Conservation (phyloP, 1,284 basidiomycete genomes). For the Rhodotorula sp. region DNA sequence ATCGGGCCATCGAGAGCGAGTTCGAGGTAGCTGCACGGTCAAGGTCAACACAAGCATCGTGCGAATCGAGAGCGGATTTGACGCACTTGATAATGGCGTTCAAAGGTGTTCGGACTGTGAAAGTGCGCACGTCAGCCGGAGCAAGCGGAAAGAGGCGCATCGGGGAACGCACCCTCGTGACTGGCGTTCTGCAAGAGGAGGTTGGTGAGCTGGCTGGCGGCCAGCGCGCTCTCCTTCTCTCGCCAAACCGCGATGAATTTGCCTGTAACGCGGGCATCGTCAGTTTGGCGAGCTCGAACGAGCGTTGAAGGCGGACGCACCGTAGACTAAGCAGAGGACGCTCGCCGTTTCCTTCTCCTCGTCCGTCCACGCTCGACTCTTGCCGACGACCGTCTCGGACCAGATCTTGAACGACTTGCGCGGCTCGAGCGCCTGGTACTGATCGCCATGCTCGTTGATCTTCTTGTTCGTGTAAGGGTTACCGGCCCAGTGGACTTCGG, state of each 20-base stretch:
- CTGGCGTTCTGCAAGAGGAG: slow-evolving; percentile 81
- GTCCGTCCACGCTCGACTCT: slow-evolving; percentile 75
- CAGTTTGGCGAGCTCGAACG: fast-evolving
- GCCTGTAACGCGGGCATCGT: background rate
- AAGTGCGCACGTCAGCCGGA: background rate
- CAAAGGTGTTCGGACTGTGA: slow-evolving; percentile 63
- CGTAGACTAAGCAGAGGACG: slow-evolving; percentile 78
- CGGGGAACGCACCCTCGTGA: slow-evolving; percentile 65
- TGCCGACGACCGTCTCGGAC: slow-evolving; percentile 73
- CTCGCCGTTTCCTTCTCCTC: slow-evolving; percentile 84
- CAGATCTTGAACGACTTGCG: slow-evolving; percentile 76
- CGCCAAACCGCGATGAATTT: slow-evolving; percentile 68
- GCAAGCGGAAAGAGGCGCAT: background rate
- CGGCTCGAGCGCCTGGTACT: slow-evolving; percentile 61
- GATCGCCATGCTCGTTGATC: slow-evolving; percentile 42
- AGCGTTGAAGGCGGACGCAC: slow-evolving; percentile 60
- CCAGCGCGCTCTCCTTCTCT: slow-evolving; percentile 75
- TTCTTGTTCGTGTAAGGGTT: slow-evolving; percentile 62
- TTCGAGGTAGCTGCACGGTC: slow-evolving; percentile 67
- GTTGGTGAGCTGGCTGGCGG: slow-evolving; percentile 74
- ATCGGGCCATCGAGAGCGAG: slow-evolving; percentile 77
- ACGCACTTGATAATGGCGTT: slow-evolving; percentile 69
- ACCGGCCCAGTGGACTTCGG: slow-evolving; percentile 74
- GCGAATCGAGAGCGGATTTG: slow-evolving; percentile 44
- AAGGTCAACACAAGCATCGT: background rate